Percentiles rank a stretch among this genome's conserved stretches.
Conservation (phyloP, 129 eudicot genomes). For the Arctium minus region DNA sequence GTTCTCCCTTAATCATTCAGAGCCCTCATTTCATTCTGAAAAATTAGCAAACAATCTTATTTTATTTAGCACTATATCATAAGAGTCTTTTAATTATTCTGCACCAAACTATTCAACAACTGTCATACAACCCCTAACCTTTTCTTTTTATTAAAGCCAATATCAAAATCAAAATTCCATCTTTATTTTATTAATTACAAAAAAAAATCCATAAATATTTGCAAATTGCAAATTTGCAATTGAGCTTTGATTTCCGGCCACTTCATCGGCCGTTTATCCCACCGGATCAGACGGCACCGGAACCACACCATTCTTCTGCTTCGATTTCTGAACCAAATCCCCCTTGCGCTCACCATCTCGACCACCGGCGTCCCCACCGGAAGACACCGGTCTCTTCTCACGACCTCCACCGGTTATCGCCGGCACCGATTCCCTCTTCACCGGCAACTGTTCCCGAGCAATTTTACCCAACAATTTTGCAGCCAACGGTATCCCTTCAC, state of each 20-base stretch:
- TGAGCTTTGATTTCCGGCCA: neutral
- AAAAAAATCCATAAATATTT: neutral
- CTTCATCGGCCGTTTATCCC: neutral
- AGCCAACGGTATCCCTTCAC: constrained; percentile 43
- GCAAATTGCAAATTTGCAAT: neutral
- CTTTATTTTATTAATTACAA: neutral
- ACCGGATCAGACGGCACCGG: neutral
- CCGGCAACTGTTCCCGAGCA: neutral
- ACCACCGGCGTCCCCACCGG: neutral
- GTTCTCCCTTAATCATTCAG: no score
- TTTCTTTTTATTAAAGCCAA: no score
- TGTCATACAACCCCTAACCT: no score
- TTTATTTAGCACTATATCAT: no score
- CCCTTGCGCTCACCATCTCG: neutral
- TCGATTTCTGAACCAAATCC: neutral
- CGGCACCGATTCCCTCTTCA: neutral
- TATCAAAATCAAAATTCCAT: neutral
- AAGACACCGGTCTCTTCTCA: neutral
- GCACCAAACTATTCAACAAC: no score
- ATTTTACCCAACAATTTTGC: constrained; percentile 42
- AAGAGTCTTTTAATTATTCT: no score
- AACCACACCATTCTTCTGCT: neutral
- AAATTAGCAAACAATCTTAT: no score
- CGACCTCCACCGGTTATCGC: neutral
- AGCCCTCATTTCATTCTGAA: no score